Evolutionary conservation across 2,329 filamentous ascomycete species (phyloP).

Genomic region (Scedosporium apiospermum): DNA sequence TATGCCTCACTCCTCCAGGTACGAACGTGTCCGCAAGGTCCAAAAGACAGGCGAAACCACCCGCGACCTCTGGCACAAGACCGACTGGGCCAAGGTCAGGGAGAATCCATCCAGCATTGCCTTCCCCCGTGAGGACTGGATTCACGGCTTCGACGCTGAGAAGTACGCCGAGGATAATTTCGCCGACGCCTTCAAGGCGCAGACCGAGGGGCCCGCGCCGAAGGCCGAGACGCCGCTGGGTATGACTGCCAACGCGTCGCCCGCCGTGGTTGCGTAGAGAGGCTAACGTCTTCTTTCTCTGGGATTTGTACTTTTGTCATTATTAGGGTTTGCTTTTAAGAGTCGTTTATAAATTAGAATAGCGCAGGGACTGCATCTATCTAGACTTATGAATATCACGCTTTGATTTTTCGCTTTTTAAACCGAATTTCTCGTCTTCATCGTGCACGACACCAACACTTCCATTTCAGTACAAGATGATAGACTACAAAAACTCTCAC

Average conservation of each 20-base stretch:
- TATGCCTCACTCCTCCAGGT: too few relatives aligned
- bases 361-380: constrained; percentile 1
- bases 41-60: constrained; percentile 35
- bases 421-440: not conserved
- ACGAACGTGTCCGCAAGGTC: constrained; percentile 29
- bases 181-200: not conserved
- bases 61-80: constrained; percentile 38
- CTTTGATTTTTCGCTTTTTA: not conserved
- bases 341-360: constrained; percentile 2
- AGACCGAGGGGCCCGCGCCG: not conserved
- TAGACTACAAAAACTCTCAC: too few relatives aligned
- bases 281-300: not conserved
- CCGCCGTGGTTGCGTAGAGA: not conserved
- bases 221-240: not conserved
- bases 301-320: not conserved
- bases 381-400: constrained; percentile 2
- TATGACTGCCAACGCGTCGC: not conserved
- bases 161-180: constrained; percentile 21
- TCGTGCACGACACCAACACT: not conserved
- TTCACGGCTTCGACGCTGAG: constrained; percentile 34
- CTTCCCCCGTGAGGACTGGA: constrained; percentile 34
- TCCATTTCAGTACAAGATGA: too few relatives aligned
- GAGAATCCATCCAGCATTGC: constrained; percentile 33
- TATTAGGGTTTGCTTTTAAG: not conserved
- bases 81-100: constrained; percentile 33